Base-by-base conservation (phyloP, 2,329 filamentous ascomycete genomes). In the Onygenales sp. region DNA sequence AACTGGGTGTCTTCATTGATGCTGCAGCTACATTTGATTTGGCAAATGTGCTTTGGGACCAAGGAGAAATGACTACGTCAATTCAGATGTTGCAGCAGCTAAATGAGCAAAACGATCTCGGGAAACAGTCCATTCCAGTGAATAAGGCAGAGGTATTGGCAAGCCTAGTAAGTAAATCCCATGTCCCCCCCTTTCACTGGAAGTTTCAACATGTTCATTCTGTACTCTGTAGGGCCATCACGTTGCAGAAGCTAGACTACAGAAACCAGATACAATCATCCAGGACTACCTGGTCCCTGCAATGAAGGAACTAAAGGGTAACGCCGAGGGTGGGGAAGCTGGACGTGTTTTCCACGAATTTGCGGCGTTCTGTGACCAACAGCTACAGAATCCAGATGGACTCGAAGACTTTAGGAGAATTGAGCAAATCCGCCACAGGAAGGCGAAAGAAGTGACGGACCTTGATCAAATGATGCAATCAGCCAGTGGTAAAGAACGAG, bases 321-420 rank as follows among this genome's bases (percentile, higher is more conserved):
- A 80, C 45, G 78, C 72, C 4, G 78, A 83, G 51, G 86, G 87
- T 1, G 76, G 79, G 44, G 87, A 92, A 56, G 87, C 91, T 2
- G 90, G 91, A 1, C 80, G 88, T 59, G 93, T 97, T 0, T 96
- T 90, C 63, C 90, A 96, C 65, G 88, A 95, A 62, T 97, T 97
- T 67, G 93, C 94, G 31, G 81, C 84, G 50, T 98, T 98, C 66
- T 98, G 94, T 63, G 92, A 98, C 66, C 84, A 90, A 63, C 93
- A 98, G 66, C 76, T 98, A 8, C 87, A 95, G 62, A 92, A 92
- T 63, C 81, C 86, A 0, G 89, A 95, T 61, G 83, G 85, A 36
- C 73, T 91, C 1, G 89, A 95, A 66, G 93, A 98, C 62, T 81
- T 95, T 55, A 81, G 82, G 33, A 84, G 93, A 45, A 79, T 96